phyloP scores from a whole-genome alignment of 1,284 basidiomycete genomes.

The Afroboletus lepidellus region DNA sequence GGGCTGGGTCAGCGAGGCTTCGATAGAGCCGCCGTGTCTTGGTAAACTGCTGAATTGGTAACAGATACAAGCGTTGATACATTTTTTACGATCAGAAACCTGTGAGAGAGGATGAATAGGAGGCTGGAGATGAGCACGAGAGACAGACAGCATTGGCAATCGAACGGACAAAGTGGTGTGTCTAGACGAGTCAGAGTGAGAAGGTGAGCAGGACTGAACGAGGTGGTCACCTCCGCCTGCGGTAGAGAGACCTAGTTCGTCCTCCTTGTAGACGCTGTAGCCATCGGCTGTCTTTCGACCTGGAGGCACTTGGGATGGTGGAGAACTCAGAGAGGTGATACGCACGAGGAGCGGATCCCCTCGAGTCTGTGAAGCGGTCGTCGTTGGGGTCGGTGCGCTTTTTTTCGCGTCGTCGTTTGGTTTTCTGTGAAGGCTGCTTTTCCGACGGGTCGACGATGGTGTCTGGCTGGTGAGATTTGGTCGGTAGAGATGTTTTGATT shows the following conservation, averaged over 20 bases:
- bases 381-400: constrained; percentile 39
- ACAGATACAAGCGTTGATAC: neutral
- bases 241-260: constrained; percentile 74
- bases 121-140: neutral
- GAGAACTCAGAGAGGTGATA: constrained; percentile 20
- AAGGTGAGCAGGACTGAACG: constrained; percentile 7
- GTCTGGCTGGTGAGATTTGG: constrained; percentile 19
- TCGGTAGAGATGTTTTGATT: constrained; percentile 29
- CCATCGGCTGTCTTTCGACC: constrained; percentile 86
- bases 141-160: constrained; percentile 79
- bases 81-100: constrained; percentile 43
- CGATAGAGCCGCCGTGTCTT: constrained; percentile 73
- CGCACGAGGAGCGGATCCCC: constrained; percentile 72
- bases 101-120: constrained; percentile 21
- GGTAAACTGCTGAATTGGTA: no score
- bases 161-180: constrained; percentile 75
- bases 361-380: constrained; percentile 70
- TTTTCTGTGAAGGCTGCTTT: constrained; percentile 11
- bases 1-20: constrained; percentile 51
- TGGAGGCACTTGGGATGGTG: constrained; percentile 32
- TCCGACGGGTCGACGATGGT: constrained; percentile 26
- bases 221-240: constrained; percentile 69
- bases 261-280: constrained; percentile 82
- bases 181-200: constrained; percentile 41
- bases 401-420: constrained; percentile 26